phyloP scores from a whole-genome alignment of 2,329 filamentous ascomycete species.

The Chaetomium olivaceum region DNA sequence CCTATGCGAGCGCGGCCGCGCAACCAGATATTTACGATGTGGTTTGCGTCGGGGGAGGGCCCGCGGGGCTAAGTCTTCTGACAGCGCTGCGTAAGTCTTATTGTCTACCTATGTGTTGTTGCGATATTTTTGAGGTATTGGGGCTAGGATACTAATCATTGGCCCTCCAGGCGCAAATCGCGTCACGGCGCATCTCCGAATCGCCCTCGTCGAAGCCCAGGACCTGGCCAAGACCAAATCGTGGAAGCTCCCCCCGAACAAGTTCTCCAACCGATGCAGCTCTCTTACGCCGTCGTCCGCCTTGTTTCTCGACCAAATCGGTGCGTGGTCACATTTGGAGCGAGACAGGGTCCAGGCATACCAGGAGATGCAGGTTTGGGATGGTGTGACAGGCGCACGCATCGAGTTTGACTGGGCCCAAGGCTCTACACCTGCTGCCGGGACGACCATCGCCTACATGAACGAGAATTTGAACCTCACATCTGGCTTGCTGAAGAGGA shows the following conservation, averaged over 20 bases:
- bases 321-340: slow-evolving; percentile 79
- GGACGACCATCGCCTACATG: slow-evolving; percentile 85
- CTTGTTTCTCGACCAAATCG: slow-evolving; percentile 78
- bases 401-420: slow-evolving; percentile 83
- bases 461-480: slow-evolving; percentile 91
- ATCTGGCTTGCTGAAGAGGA: slow-evolving; percentile 69
- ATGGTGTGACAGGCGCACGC: slow-evolving; percentile 81
- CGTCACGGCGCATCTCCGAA: slow-evolving; percentile 71
- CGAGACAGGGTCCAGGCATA: slow-evolving; percentile 77
- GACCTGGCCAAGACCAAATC: slow-evolving; percentile 69
- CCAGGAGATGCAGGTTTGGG: slow-evolving; percentile 98
- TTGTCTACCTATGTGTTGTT: background rate
- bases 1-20: slow-evolving; percentile 45
- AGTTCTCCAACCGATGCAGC: slow-evolving; percentile 92
- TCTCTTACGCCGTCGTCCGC: slow-evolving; percentile 88
- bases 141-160: slow-evolving; percentile 4
- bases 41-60: slow-evolving; percentile 86
- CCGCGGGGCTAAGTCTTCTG: slow-evolving; percentile 81
- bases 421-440: slow-evolving; percentile 44
- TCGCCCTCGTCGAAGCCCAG: slow-evolving; percentile 89
- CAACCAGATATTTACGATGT: slow-evolving; percentile 83
- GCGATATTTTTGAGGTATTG: background rate
- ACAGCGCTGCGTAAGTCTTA: slow-evolving; percentile 67
- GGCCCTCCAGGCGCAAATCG: slow-evolving; percentile 65
- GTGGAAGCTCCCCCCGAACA: slow-evolving; percentile 65